These are phyloP conservation scores for Saccharum officinarum DNA, from an alignment of 176 grass and related monocot genomes.

Conservation along the genomic window DNA sequence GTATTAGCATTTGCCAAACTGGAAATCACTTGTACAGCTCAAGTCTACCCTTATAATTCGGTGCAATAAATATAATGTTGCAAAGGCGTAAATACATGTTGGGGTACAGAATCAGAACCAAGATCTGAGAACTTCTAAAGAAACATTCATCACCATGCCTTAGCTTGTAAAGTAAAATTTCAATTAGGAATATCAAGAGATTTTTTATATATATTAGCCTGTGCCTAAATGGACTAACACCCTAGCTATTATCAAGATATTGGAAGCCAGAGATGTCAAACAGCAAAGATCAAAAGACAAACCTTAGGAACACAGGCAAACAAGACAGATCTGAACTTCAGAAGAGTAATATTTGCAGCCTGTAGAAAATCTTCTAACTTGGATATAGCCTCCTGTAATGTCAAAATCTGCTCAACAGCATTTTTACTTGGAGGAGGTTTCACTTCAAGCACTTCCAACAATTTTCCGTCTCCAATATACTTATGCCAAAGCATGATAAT, in stretches of 20 bases:
- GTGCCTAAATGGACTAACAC: not conserved
- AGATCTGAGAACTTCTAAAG: not conserved
- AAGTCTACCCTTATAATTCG: not conserved
- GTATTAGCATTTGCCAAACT: slow-evolving; percentile 29
- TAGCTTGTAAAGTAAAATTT: slow-evolving; percentile 27
- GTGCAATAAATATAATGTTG: not conserved
- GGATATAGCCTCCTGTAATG: slow-evolving; percentile 67
- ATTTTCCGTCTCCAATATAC: slow-evolving; percentile 46
- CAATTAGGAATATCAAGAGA: not conserved
- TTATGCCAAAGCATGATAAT: slow-evolving; percentile 65
- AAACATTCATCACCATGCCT: not conserved
- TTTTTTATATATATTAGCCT: not conserved
- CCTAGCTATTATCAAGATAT: not conserved
- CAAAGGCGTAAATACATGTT: not conserved
- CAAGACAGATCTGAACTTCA: slow-evolving; percentile 77
- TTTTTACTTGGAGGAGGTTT: slow-evolving; percentile 68
- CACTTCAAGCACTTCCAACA: slow-evolving; percentile 63
- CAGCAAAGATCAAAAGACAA: slow-evolving; percentile 10
- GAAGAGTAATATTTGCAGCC: slow-evolving; percentile 68
- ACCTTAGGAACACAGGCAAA: slow-evolving; percentile 78
- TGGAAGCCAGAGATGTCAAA: slow-evolving; percentile 8
- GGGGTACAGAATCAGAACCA: not conserved
- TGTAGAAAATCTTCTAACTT: slow-evolving; percentile 65
- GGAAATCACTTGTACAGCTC: not conserved
- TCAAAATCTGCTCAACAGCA: slow-evolving; percentile 74